Conservation (phyloP, 192 early-diverging fungal species). For the Entomortierella parvispora region DNA sequence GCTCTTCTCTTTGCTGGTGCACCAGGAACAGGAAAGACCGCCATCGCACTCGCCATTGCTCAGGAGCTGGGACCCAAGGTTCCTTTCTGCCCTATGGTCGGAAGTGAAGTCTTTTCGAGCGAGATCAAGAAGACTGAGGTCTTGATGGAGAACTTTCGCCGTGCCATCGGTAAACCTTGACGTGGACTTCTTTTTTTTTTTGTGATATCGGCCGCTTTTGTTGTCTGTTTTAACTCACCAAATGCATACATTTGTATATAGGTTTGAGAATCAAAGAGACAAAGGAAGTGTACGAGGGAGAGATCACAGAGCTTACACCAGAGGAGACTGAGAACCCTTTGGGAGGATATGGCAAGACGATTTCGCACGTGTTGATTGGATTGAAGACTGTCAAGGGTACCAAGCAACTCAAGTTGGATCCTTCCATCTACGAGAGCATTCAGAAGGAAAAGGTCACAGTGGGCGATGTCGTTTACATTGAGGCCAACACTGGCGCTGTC, state of each 20-base stretch:
- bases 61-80: slow-evolving; percentile 98
- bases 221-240: too few relatives aligned
- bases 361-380: slow-evolving; percentile 95
- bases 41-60: slow-evolving; percentile 94
- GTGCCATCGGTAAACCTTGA: slow-evolving; percentile 81
- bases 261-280: slow-evolving; percentile 97
- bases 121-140: slow-evolving; percentile 99
- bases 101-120: slow-evolving; percentile 96
- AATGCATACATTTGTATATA: slow-evolving; percentile 14
- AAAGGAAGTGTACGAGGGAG: slow-evolving; percentile 99
- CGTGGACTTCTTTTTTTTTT: too few relatives aligned
- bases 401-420: slow-evolving; percentile 97
- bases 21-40: slow-evolving; percentile 98
- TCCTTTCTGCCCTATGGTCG: slow-evolving; percentile 99
- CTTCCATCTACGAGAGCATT: slow-evolving; percentile 96
- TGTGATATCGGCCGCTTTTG: too few relatives aligned
- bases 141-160: slow-evolving; percentile 99
- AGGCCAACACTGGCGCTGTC: slow-evolving; percentile 96
- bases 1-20: slow-evolving; percentile 95
- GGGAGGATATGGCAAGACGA: slow-evolving; percentile 97
- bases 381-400: slow-evolving; percentile 98
- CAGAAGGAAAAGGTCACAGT: slow-evolving; percentile 97
- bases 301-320: slow-evolving; percentile 96
- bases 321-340: slow-evolving; percentile 98
- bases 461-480: slow-evolving; percentile 99